Conservation (phyloP, 768 basidiomycete species). For the Agrocybe praecox region DNA sequence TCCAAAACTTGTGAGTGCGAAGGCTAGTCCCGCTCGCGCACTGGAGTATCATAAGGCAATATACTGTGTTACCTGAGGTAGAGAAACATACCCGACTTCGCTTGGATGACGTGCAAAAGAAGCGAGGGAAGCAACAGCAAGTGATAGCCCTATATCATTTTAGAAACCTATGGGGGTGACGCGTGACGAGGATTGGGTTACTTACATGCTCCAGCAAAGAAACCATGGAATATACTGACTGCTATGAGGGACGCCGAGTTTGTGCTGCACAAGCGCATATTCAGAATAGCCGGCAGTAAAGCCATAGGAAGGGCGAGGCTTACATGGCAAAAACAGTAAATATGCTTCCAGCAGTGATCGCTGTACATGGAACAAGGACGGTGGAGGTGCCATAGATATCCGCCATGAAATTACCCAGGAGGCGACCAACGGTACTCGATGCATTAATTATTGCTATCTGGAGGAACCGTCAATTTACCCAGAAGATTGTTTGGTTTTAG, state of each 20-base stretch:
- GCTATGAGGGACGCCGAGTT: not conserved
- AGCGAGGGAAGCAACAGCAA: not conserved
- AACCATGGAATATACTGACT: not conserved
- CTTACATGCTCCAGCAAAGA: not conserved
- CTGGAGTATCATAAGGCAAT: not conserved
- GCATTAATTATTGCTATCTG: constrained; percentile 32
- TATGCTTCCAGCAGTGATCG: constrained; percentile 32
- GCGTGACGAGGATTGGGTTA: not conserved
- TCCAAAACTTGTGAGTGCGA: not conserved
- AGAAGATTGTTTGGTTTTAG: too few species aligned
- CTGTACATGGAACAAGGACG: constrained; percentile 28
- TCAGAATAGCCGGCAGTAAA: not conserved
- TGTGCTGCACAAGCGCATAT: constrained; percentile 13
- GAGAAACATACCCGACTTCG: not conserved
- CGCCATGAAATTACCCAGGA: constrained; percentile 31
- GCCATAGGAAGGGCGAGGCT: constrained; percentile 1
- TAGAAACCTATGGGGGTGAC: not conserved
- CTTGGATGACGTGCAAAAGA: not conserved
- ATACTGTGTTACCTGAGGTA: not conserved
- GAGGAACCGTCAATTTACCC: too few species aligned
- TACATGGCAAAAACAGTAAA: constrained; percentile 37
- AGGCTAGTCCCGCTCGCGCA: not conserved
- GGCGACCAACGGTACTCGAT: constrained; percentile 30
- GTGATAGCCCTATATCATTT: constrained; percentile 6
- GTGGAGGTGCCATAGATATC: constrained; percentile 34